Base-by-base conservation (phyloP, 2,329 filamentous ascomycete species). In the Phialophora verrucosa region DNA sequence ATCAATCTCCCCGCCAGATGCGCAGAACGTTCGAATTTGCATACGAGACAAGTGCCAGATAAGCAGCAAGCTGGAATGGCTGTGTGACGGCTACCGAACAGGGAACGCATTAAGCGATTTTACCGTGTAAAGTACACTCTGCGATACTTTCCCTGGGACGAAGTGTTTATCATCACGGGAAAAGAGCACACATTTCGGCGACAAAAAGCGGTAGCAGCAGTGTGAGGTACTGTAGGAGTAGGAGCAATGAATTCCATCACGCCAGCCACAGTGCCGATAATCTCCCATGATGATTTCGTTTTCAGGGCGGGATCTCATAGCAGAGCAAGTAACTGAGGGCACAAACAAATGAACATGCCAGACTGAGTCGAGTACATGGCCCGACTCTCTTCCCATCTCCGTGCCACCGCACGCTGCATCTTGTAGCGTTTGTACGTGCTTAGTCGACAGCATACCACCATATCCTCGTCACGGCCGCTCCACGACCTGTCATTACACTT, bases 381-480 rank as follows among this genome's bases (percentile, higher is more conserved):
- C 49, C 12, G 25, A 17, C 20, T 3, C 23, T 51, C 49, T 20
- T 20, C 49, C 49, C 25, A 5, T 4, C 7, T 17, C 49, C 49
- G 10, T 2, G 14, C 20, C 49, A 27, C 17, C 49, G 49, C 25
- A 51, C 23, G 20, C 25, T 51, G 20, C 20, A 29, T 23, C n/a
- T 8, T 14, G 49, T 23, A 27, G 49, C 38, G 17, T 44, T 44
- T 17, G 38, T 25, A 51, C 49, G 20, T 51, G 2, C 49, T 51
- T 12, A 12, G 10, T 29, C 17, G 49, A 51, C 27, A 51, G 4
- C 49, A 27, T 51, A 17, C 25, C 49, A 29, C 49, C 49, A 51
- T 51, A 25, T 51, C 49, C 49, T 51, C 49, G 6, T 51, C 49
- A 51, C 20, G 49, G 49, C 23, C 49, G 25, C 49, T 51, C 47